Percentiles rank a stretch among this genome's conserved stretches.
phyloP scores from a whole-genome alignment of 805 yeast species.

The Kodamaea kaohsiungensis region DNA sequence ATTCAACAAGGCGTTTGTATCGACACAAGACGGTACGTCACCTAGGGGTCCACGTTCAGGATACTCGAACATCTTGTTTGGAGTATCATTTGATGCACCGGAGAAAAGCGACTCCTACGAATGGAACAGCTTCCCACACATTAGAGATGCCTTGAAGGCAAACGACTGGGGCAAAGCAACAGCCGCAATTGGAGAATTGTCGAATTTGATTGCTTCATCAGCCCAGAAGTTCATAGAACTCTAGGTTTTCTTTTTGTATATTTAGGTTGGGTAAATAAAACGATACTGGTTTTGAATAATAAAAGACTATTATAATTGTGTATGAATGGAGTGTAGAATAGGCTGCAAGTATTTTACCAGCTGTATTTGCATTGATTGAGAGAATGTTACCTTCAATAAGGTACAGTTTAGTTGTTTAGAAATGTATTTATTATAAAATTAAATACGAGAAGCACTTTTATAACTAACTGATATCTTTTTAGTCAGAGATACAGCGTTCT shows the following conservation, averaged over 20 bases:
- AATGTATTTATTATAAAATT: too few relatives aligned
- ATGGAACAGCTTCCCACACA: conserved; percentile 73
- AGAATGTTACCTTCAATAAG: too few relatives aligned
- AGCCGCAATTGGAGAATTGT: conserved; percentile 46
- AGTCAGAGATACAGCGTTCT: too few relatives aligned
- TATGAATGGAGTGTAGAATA: too few relatives aligned
- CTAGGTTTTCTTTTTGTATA: background rate
- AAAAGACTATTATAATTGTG: too few relatives aligned
- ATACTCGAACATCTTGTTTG: conserved; percentile 66
- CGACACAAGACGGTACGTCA: conserved; percentile 28
- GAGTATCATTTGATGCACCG: conserved; percentile 65
- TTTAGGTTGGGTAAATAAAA: background rate
- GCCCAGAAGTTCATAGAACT: conserved; percentile 14
- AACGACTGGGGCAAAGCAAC: conserved; percentile 57
- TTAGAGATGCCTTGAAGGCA: conserved; percentile 63
- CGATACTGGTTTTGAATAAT: background rate
- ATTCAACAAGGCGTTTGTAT: conserved; percentile 55
- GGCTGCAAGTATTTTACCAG: too few relatives aligned
- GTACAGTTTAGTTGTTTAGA: too few relatives aligned
- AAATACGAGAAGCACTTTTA: too few relatives aligned
- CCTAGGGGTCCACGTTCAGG: conserved; percentile 47
- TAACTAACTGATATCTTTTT: too few relatives aligned
- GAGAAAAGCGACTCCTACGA: conserved; percentile 33
- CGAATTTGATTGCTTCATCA: conserved; percentile 24
- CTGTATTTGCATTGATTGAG: too few relatives aligned